Evolutionary conservation across 139 green algal species (phyloP).

Genomic region (Tetradesmus lagerheimii): DNA sequence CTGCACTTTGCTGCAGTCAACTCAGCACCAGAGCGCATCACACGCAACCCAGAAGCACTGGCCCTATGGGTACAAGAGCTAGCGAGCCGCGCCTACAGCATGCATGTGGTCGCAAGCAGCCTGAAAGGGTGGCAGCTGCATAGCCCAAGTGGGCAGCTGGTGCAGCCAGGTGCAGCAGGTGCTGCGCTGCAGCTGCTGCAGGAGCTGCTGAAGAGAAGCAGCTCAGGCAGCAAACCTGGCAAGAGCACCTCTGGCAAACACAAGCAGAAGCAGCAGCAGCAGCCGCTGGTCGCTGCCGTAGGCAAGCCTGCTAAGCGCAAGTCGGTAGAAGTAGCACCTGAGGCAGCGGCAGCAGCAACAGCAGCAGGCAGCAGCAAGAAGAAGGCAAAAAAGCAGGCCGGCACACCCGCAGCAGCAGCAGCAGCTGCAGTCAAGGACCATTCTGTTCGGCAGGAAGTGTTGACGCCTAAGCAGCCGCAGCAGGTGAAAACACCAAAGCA

Average conservation of each 20-base stretch:
- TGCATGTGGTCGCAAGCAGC: conserved; percentile 36
- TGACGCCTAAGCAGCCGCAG: not conserved
- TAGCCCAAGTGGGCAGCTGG: not conserved
- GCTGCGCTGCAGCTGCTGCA: conserved; percentile 14
- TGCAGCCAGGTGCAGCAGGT: conserved; percentile 20
- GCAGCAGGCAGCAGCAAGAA: conserved; percentile 25
- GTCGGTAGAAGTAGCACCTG: not conserved
- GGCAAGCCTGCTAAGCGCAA: not conserved
- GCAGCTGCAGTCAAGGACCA: not conserved
- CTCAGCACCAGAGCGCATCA: conserved; percentile 30
- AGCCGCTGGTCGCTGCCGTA: not conserved
- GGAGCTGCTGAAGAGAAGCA: conserved; percentile 2
- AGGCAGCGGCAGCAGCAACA: conserved; percentile 24
- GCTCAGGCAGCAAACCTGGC: not conserved
- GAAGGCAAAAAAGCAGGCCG: not conserved
- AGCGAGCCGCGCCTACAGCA: conserved; percentile 26
- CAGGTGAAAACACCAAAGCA: not conserved
- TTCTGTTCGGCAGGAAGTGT: not conserved
- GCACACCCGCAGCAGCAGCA: conserved; percentile 7
- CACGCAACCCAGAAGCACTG: conserved; percentile 32
- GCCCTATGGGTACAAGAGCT: conserved; percentile 41
- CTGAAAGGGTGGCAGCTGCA: conserved; percentile 24
- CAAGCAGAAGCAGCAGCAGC: not conserved
- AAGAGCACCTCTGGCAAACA: not conserved
- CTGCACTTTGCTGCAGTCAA: conserved; percentile 46